Evolutionary conservation across 2,329 filamentous ascomycete genomes (phyloP), one percentile per base, ranked within the genome.

Genomic region (Chrysoporthe austroafricana): DNA sequence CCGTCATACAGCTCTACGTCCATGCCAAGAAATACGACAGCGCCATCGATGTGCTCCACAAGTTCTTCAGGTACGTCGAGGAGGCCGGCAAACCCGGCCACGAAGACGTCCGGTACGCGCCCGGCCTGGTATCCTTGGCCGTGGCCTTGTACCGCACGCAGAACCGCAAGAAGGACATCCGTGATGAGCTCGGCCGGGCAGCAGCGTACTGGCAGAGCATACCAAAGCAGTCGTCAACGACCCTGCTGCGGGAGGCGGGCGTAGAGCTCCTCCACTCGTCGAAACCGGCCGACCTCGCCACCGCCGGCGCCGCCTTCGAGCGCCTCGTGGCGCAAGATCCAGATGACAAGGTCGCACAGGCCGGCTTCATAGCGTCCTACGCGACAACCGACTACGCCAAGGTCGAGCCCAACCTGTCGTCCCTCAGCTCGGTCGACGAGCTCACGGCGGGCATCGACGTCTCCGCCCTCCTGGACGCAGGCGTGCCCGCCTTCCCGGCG

Each of bases 321-420:
- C 86, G 86, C 60, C 84, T 98, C 14, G 86, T 91, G 71, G 79
- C 86, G 2, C 84, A 88, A 68, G 85, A 93, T 54, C 82, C 85
- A n/a, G 82, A 82, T 50, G 92, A 97, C 73, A 85, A 85, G 43
- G 85, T 91, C 65, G 90, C 92, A 1, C 86, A 88, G 18, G 94
- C 94, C 9, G 96, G 96, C 1, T 88, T 96, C n/a, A 87, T 98
- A 8, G 96, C 96, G 3, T 90, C 94, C 11, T 88, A 92, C 73
- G 91, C 92, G 39, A 87, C 87, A 1, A 82, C 81, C 1, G 84
- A 91, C 69, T 84, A 86, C 1, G 76, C 83, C 9, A 86, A 86
- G 70, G 82, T 89, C 26, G 79, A 87, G 64, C 76, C 84, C 0
- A 81, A 90, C 66, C 79, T 88, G 11, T 79, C 83, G 21, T 81